Base-by-base conservation (phyloP, 768 basidiomycete species). In the Goffeauzyma gilvescens region DNA sequence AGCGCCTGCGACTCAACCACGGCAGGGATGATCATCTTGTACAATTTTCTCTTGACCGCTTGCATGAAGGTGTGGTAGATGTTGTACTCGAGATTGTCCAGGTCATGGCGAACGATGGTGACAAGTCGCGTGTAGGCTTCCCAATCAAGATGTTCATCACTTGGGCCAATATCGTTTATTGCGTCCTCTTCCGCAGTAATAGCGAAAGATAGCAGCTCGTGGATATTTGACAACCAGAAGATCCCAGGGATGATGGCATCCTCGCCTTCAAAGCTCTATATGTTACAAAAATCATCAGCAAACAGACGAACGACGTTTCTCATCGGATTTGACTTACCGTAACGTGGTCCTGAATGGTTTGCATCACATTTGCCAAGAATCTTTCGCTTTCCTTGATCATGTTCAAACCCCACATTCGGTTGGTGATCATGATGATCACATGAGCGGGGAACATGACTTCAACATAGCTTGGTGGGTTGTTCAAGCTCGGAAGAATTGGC, bases 361-460 rank as follows among this genome's bases (percentile, higher is more conserved):
- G 89, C 90, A 96, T 96, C 43, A 96, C 83, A 60, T 90, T 96
- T 26, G 93, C 93, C 45, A 98, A 69, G 74, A 98, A 96, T 36
- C 89, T 73, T 65, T 96, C 93, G 67, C 86, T 90, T 65, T 98
- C 93, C 13, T 77, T 72, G 52, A 96, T 95, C 51, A 98, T 75
- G 37, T 89, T 86, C 56, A 90, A 87, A 66, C 93, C 95, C 93
- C 93, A 96, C 93, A 98, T 98, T 66, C 96, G 93, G 64, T 98
- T 98, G n/a, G 87, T 90, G 51, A 93, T 79, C 35, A 96, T 68
- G 59, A 82, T 85, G 65, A 98, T 96, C 46, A 98, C 74, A 63
- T 96, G 95, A 20, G 93, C 89, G 9, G 93, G 93, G 78, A 98
- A 98, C 31, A 98, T 71, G 41, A 98, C 87, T 63, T 98, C 93